Conservation (phyloP, 805 yeast species). For the Yarrowia sp. region DNA sequence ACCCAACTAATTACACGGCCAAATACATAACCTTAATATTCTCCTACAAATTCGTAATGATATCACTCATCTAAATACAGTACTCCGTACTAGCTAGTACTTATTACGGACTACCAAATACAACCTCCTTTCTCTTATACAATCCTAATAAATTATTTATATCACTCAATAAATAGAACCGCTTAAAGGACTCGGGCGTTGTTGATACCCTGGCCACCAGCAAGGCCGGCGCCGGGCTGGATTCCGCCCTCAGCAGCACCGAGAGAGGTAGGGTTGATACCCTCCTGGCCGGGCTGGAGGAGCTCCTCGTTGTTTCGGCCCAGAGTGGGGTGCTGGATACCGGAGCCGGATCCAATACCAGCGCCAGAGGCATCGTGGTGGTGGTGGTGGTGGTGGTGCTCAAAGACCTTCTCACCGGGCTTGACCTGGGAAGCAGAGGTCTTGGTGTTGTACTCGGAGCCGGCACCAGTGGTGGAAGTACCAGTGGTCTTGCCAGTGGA, state of each 20-base stretch:
- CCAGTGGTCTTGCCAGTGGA: slow-evolving; percentile 1
- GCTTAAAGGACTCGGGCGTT: slow-evolving; percentile 20
- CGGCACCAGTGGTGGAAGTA: not conserved
- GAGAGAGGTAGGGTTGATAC: slow-evolving; percentile 10
- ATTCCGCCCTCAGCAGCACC: slow-evolving; percentile 2
- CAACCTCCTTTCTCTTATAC: not conserved
- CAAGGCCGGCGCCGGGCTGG: not conserved
- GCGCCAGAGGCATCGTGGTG: not conserved
- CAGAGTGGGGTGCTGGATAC: slow-evolving; percentile 16
- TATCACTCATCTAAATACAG: too few species aligned
- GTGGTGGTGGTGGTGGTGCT: slow-evolving; percentile 27
- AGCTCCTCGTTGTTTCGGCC: slow-evolving; percentile 24
- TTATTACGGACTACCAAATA: too few species aligned
- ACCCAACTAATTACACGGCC: too few species aligned
- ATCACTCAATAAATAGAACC: not conserved
- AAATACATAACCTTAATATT: too few species aligned
- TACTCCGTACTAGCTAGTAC: too few species aligned
- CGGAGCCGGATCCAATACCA: not conserved
- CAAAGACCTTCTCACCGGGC: slow-evolving; percentile 21
- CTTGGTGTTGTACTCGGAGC: slow-evolving; percentile 9
- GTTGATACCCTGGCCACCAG: slow-evolving; percentile 2
- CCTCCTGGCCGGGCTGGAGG: slow-evolving; percentile 4
- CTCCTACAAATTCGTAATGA: too few species aligned
- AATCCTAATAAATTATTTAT: slow-evolving; percentile 7
- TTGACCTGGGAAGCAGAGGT: not conserved